Percentiles rank a stretch among this genome's conserved stretches.
Conservation (phyloP, 257 asterid genomes). For the Solanum neorickii region DNA sequence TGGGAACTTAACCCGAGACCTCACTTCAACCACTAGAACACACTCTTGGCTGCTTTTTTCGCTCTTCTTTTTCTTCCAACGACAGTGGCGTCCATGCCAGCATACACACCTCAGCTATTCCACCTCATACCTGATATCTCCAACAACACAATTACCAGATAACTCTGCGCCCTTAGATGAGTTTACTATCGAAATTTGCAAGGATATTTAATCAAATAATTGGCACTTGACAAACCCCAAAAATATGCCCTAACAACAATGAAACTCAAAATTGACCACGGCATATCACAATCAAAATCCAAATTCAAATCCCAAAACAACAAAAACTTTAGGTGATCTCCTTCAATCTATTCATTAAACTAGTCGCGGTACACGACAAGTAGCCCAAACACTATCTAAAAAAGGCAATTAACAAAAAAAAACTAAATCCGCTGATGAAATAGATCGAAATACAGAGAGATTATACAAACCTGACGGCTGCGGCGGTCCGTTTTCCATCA, state of each 20-base stretch:
- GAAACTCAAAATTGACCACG: neutral
- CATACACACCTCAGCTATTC: neutral
- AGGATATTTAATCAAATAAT: neutral
- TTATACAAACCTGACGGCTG: neutral
- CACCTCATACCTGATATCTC: neutral
- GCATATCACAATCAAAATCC: neutral
- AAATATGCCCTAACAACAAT: neutral
- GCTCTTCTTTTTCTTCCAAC: neutral
- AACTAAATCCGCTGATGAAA: neutral
- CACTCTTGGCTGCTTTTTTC: neutral
- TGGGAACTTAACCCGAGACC: neutral
- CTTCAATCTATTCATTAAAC: neutral
- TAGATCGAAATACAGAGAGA: neutral
- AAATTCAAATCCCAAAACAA: neutral
- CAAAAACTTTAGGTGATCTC: neutral
- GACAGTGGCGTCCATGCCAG: neutral
- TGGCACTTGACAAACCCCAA: neutral
- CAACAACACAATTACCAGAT: neutral
- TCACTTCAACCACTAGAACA: neutral
- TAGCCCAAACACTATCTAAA: neutral
- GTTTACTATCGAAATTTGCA: neutral
- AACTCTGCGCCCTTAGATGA: neutral
- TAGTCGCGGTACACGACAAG: neutral
- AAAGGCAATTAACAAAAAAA: neutral
- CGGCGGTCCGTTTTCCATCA: neutral